Conservation (phyloP, 192 early-diverging fungal genomes). For the Backusella liffmaniae region DNA sequence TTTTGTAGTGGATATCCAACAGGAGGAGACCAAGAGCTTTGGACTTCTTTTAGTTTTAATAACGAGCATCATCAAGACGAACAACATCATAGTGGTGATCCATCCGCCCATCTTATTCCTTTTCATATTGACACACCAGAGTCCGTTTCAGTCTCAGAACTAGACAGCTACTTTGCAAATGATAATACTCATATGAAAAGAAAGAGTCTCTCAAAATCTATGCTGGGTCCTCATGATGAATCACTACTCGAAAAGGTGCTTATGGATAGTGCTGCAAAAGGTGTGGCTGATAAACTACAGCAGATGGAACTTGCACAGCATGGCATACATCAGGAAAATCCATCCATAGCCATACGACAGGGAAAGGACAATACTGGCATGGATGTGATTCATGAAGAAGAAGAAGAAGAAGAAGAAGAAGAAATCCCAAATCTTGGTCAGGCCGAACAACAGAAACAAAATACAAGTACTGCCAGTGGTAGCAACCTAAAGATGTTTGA, state of each 20-base stretch:
- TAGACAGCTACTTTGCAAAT: slow-evolving; percentile 17
- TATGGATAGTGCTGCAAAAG: slow-evolving; percentile 20
- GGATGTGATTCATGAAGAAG: neutral
- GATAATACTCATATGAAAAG: neutral
- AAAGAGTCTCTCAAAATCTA: neutral
- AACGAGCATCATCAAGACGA: slow-evolving; percentile 28
- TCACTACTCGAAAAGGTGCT: slow-evolving; percentile 31
- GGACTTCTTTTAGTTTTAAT: slow-evolving; percentile 35
- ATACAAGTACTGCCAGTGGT: neutral
- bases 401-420: neutral
- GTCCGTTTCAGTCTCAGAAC: slow-evolving; percentile 24
- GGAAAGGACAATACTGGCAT: neutral
- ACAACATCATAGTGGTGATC: neutral
- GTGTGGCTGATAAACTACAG: neutral
- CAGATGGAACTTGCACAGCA: neutral
- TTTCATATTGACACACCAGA: slow-evolving; percentile 16
- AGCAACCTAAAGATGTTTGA: neutral
- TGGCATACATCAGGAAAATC: neutral
- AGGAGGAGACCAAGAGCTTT: slow-evolving; percentile 25
- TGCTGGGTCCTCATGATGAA: slow-evolving; percentile 13
- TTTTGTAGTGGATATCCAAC: slow-evolving; percentile 12
- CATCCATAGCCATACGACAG: neutral
- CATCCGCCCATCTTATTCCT: slow-evolving; percentile 3
- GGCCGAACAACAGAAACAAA: neutral
- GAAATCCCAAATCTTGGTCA: neutral